phyloP scores from a whole-genome alignment of 2,329 filamentous ascomycete species.

The Aspergillus persii region DNA sequence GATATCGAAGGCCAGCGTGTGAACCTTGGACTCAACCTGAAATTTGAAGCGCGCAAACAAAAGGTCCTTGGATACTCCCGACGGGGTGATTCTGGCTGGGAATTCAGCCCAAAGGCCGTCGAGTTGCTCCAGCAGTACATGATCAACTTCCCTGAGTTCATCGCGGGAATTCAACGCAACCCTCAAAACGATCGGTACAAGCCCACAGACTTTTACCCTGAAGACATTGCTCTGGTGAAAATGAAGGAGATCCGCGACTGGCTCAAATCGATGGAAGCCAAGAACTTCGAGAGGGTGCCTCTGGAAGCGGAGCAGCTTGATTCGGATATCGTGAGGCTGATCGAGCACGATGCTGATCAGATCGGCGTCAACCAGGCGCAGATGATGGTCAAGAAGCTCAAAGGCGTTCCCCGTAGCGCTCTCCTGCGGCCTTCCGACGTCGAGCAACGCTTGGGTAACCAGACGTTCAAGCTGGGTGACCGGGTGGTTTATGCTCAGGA shows the following conservation, averaged over 20 bases:
- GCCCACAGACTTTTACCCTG: conserved; percentile 82
- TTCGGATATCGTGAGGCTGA: conserved; percentile 77
- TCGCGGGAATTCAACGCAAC: conserved; percentile 80
- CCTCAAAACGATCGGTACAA: conserved; percentile 80
- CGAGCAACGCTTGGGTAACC: conserved; percentile 85
- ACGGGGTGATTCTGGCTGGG: conserved; percentile 84
- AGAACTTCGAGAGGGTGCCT: conserved; percentile 91
- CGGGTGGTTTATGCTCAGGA: conserved; percentile 90
- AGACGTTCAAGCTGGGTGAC: conserved; percentile 80
- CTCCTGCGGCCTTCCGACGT: conserved; percentile 91
- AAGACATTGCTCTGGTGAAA: conserved; percentile 68
- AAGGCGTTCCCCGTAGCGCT: conserved; percentile 78
- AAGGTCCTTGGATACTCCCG: conserved; percentile 96
- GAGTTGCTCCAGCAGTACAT: conserved; percentile 83
- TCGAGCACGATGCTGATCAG: conserved; percentile 73
- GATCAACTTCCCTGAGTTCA: conserved; percentile 91
- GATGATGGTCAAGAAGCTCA: conserved; percentile 66
- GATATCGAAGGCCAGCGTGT: conserved; percentile 76
- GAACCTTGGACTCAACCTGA: conserved; percentile 91
- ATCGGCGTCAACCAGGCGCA: conserved; percentile 53
- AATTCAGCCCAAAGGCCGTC: conserved; percentile 85
- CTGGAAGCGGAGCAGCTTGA: conserved; percentile 95
- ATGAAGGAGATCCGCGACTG: conserved; percentile 93
- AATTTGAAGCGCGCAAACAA: conserved; percentile 92
- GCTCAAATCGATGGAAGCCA: conserved; percentile 88